Percentiles rank a stretch among this genome's conserved stretches.
These are phyloP conservation scores for Rhizophagus clarus DNA, from an alignment of 192 early-diverging fungal species.

Conservation along the genomic window DNA sequence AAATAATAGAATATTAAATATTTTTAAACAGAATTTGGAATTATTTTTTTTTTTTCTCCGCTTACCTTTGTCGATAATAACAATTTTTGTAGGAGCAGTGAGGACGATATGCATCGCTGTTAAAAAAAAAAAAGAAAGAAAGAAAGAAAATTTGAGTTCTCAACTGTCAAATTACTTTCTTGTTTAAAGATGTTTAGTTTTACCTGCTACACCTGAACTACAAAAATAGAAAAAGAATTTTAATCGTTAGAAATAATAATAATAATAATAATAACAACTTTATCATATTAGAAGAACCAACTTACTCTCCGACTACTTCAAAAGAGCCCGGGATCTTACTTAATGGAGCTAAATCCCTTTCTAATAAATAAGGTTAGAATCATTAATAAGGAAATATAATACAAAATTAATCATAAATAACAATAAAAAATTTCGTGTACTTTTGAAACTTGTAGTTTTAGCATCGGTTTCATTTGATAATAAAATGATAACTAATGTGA, in stretches of 20 bases:
- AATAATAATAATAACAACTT: no score
- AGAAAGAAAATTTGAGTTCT: no score
- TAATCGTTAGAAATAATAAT: no score
- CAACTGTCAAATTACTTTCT: no score
- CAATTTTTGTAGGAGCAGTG: constrained; percentile 47
- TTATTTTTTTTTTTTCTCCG: constrained; percentile 13
- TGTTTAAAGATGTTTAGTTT: no score
- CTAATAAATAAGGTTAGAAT: neutral
- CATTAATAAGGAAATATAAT: neutral
- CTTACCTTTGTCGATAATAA: constrained; percentile 62
- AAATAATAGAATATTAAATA: neutral
- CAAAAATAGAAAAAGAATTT: neutral
- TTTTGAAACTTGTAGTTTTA: neutral
- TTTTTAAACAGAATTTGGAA: neutral
- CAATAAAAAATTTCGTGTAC: neutral
- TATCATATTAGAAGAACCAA: neutral
- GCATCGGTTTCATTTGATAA: neutral
- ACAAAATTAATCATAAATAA: no score
- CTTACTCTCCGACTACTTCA: neutral
- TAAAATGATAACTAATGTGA: neutral
- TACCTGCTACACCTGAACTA: neutral
- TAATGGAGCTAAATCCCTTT: neutral
- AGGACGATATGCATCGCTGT: constrained; percentile 53
- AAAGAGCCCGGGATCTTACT: neutral
- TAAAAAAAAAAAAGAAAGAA: no score